These are phyloP conservation scores for Zoysia pacifica DNA, from an alignment of 176 grass and related monocot genomes.

Conservation along the genomic window DNA sequence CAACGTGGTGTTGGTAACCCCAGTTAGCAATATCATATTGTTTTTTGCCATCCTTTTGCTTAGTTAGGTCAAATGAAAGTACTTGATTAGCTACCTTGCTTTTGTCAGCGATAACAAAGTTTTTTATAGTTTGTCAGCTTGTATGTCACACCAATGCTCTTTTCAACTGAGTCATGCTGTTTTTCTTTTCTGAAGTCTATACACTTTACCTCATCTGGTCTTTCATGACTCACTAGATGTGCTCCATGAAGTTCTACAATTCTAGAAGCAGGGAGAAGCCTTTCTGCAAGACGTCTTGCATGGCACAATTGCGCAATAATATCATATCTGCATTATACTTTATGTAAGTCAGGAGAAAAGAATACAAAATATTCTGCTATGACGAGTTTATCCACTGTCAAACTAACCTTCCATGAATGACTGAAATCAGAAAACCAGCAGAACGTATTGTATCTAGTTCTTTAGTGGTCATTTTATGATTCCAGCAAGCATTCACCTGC, in stretches of 20 bases:
- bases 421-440: constrained; percentile 79
- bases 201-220: constrained; percentile 75
- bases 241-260: constrained; percentile 94
- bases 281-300: constrained; percentile 72
- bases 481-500: constrained; percentile 96
- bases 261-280: constrained; percentile 77
- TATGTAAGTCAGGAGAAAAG: constrained; percentile 15
- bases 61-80: neutral
- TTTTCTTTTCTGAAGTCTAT: neutral
- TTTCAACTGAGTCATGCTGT: neutral
- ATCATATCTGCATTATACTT: constrained; percentile 55
- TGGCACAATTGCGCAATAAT: constrained; percentile 86
- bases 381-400: neutral
- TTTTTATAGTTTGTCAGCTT: neutral
- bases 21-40: constrained; percentile 1
- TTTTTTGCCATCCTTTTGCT: neutral
- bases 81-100: neutral
- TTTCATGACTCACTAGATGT: constrained; percentile 98
- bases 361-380: neutral
- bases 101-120: neutral
- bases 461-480: constrained; percentile 69
- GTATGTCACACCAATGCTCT: neutral
- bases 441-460: constrained; percentile 71
- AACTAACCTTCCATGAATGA: constrained; percentile 95
- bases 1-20: neutral